Conservation (phyloP, 2,329 filamentous ascomycete genomes). For the Acrodontium crateriforme region DNA sequence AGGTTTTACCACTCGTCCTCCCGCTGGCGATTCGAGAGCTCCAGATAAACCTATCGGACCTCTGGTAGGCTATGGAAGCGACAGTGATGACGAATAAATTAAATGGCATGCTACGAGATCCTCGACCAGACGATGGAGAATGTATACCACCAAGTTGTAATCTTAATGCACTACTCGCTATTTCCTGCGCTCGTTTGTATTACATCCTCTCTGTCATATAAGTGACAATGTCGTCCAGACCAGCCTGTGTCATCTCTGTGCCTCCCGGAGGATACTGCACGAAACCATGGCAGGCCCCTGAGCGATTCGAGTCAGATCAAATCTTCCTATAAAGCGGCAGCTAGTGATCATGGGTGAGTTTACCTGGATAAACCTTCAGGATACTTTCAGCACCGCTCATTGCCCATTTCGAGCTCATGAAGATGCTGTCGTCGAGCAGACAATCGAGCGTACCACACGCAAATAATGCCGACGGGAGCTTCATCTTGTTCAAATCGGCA, state of each 20-base stretch:
- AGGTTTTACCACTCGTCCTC: constrained; percentile 31
- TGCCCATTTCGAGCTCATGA: constrained; percentile 42
- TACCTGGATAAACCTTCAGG: constrained; percentile 37
- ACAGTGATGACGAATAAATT: constrained; percentile 57
- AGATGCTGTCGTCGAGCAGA: constrained; percentile 37
- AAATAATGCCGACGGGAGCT: constrained; percentile 41
- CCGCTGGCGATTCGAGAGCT: constrained; percentile 32
- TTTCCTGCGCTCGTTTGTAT: too few species aligned
- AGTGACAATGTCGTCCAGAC: constrained; percentile 25
- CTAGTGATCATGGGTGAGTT: constrained; percentile 1
- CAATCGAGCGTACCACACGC: constrained; percentile 41
- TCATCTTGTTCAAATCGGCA: constrained; percentile 26
- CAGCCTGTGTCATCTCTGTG: constrained; percentile 24
- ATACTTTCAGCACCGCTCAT: constrained; percentile 37
- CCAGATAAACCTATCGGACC: constrained; percentile 50
- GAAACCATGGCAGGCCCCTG: constrained; percentile 41
- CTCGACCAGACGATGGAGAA: too few species aligned
- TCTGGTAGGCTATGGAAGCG: constrained; percentile 79
- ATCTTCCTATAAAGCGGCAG: neutral
- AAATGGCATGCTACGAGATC: too few species aligned
- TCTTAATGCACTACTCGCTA: too few species aligned
- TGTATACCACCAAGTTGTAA: too few species aligned
- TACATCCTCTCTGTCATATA: constrained; percentile 23
- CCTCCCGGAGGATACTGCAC: constrained; percentile 27
- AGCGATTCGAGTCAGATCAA: neutral